Evolutionary conservation across 2,329 filamentous ascomycete species (phyloP), one percentile per base, ranked within the genome.

Genomic region (Microdochium trichocladiopsis): DNA sequence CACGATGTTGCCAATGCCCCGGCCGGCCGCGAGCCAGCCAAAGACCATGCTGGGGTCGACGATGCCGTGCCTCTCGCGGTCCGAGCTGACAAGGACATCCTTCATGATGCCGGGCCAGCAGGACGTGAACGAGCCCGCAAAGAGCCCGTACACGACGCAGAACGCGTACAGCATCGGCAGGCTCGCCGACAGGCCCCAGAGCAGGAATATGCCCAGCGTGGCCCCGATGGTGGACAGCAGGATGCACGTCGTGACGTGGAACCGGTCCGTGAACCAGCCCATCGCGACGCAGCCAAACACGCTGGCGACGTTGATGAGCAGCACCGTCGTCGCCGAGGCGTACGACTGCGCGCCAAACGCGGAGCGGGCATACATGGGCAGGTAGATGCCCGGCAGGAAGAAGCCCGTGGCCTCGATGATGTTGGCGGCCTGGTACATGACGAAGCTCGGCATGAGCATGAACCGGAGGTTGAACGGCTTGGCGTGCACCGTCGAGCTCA

Each of bases 141-240:
- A 87, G 57, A 87, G 72, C 1, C 84, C 85, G 59, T 84, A 88
- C 4, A 77, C 69, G 18, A 85, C 65, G 31, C 82, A 80, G 63
- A 84, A 88, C 8, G 80, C 57, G 23, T 83, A 78, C 28, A 87
- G 63, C 3, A 83, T 66, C 0, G 73, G 72, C 23, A 84, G 66
- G 9, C 69, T 75, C 0, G 72, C 73, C 21, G 79, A 76, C 24
- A 78, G 66, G 0, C 83, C 85, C 85, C 84, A 88, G 22, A 87
- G 66, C 11, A 86, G 62, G 22, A 87, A 76, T 0, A 76, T 78
- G 0, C 79, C 77, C 4, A 82, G 51, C 0, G 78, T 73, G 0
- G 83, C 78, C 10, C 80, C 79, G 0, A 76, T 57, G 0, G 80
- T 79, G 2, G 81, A 84, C 9, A 86, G 70, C 51, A 79, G 61